Conservation (phyloP, 2,329 filamentous ascomycete species). For the Capronia epimyces region DNA sequence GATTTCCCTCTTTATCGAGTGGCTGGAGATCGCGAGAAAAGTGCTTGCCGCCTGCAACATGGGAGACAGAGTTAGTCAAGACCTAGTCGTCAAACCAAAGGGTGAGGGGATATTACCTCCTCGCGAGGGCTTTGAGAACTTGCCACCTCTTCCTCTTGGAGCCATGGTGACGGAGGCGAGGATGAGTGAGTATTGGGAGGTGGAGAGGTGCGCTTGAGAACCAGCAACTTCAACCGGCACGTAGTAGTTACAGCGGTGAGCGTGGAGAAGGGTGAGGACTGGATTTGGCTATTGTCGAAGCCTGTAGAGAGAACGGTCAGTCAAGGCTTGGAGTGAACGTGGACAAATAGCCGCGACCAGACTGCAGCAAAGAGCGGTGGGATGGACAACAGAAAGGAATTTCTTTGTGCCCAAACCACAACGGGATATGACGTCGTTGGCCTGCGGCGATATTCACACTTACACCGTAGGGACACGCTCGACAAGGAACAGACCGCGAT, state of each 20-base stretch:
- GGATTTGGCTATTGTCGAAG: not conserved
- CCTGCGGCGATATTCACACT: too few species aligned
- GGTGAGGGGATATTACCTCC: constrained; percentile 57
- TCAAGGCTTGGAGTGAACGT: not conserved
- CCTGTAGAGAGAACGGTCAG: not conserved
- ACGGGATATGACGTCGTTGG: not conserved
- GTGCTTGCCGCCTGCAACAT: constrained; percentile 72
- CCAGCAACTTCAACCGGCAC: not conserved
- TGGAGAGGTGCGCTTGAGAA: not conserved
- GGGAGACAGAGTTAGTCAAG: not conserved
- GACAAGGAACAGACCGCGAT: not conserved
- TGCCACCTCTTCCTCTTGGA: constrained; percentile 73
- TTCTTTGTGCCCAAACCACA: not conserved
- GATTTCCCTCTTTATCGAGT: constrained; percentile 81
- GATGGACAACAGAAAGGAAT: not conserved
- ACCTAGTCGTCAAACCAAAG: too few species aligned
- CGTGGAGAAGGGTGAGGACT: not conserved
- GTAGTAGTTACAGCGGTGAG: not conserved
- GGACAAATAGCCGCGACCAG: too few species aligned
- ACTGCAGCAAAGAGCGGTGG: constrained; percentile 13
- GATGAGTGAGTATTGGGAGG: not conserved
- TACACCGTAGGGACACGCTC: too few species aligned
- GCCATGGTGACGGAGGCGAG: constrained; percentile 34
- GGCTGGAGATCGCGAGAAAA: constrained; percentile 90
- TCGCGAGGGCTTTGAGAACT: constrained; percentile 88